Percentiles rank a stretch among this genome's conserved stretches.
Evolutionary conservation across 345 rosid species (phyloP).

Genomic region (Lepidium aucheri): DNA sequence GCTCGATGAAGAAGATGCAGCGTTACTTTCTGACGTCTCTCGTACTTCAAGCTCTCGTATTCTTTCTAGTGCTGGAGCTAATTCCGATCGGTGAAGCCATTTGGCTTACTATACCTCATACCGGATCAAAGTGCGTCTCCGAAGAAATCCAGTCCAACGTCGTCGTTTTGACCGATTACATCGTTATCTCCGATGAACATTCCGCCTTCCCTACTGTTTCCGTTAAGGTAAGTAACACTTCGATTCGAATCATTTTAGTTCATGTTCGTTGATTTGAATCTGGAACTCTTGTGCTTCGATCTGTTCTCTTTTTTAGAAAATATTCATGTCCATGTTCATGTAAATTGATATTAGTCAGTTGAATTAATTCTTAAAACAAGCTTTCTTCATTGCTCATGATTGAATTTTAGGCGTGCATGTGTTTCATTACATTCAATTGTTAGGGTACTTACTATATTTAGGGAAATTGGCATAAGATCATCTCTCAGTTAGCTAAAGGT

Average conservation of each 20-base stretch:
- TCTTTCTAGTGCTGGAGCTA: background rate
- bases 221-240: conserved; percentile 44
- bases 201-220: conserved; percentile 45
- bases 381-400: background rate
- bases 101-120: conserved; percentile 64
- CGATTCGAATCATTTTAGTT: background rate
- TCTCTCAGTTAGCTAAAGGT: background rate
- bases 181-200: conserved; percentile 58
- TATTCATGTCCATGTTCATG: too few relatives aligned
- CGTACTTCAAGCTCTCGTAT: conserved; percentile 1
- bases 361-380: background rate
- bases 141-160: conserved; percentile 79
- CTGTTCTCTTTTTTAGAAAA: background rate
- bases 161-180: conserved; percentile 75
- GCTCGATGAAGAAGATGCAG: conserved; percentile 2
- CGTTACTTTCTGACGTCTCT: conserved; percentile 4
- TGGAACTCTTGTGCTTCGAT: background rate
- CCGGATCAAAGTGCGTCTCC: conserved; percentile 86
- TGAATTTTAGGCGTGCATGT: background rate
- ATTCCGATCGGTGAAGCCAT: conserved; percentile 37
- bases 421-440: background rate
- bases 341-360: background rate
- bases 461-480: background rate
- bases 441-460: background rate
- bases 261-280: background rate